Conservation (phyloP, 2,329 filamentous ascomycete genomes). For the Claviceps pusilla region DNA sequence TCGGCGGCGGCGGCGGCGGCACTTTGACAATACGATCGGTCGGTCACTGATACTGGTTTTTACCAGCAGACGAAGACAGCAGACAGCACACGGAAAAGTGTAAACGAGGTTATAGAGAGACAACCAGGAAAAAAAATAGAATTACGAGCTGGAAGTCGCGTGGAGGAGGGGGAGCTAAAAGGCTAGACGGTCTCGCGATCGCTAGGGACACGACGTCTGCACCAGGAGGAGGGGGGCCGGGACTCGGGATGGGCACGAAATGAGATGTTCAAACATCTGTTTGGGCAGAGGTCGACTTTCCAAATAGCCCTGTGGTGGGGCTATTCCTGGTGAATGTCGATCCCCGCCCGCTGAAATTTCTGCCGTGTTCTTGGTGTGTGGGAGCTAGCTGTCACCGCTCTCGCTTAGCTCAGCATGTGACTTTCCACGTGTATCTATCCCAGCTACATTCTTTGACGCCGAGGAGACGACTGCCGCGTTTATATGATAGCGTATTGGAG, state of each 20-base stretch:
- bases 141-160: constrained; percentile 10
- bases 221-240: constrained; percentile 6
- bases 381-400: constrained; percentile 25
- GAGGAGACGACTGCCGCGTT: no score
- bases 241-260: constrained; percentile 11
- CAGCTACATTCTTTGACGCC: no score
- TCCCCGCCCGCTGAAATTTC: constrained; percentile 25
- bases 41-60: background rate
- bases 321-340: constrained; percentile 7
- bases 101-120: background rate
- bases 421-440: constrained; percentile 8
- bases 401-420: constrained; percentile 11
- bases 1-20: background rate
- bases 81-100: background rate
- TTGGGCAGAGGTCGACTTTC: constrained; percentile 16
- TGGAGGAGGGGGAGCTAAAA: background rate
- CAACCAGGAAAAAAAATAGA: constrained; percentile 1
- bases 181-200: constrained; percentile 11
- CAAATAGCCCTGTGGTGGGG: constrained; percentile 26
- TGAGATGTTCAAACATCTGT: constrained; percentile 14
- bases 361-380: constrained; percentile 21
- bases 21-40: background rate
- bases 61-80: background rate
- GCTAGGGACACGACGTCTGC: constrained; percentile 6
- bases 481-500: no score